Base-by-base conservation (phyloP, 306 rosid genomes). In the Cucurbita argyrosperma region DNA sequence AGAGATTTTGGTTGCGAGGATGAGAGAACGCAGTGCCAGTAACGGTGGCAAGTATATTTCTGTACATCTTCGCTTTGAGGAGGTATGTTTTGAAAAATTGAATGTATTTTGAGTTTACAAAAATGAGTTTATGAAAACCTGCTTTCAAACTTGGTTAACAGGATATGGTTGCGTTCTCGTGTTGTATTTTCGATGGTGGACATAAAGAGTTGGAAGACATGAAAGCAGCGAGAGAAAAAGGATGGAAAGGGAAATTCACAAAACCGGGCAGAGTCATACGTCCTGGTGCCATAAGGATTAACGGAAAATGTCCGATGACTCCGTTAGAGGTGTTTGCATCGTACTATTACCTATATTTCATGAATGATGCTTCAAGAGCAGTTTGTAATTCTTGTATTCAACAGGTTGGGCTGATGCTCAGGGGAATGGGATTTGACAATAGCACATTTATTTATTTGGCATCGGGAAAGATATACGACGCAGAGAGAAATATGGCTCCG, bases 81-180 rank as follows among this genome's bases (percentile, higher is more conserved):
- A 94, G 98, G 98, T 94, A 75, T 60, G 87, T 53, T 42, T 10
- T 40, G n/a, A 16, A 39, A 62, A 51, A 39, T 76, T 52, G 30
- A 58, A 51, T 74, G 75, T 58, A 50, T 74, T 59, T 54, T 76
- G 39, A 35, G 45, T 26, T 26, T 1, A 26, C 26, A 1, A 26
- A 35, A 39, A 72, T 38, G 70, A 75, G 67, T 62, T 61, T 46
- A 51, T 35, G 64, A 78, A 47, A 26, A 30, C 26, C 37, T 35
- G 5, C 19, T 68, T 68, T 14, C 42, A 21, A 12, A 70, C 74
- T 3, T 70, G 46, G 60, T 15, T 78, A 51, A 21, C 66, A 94
- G 99, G 99, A 94, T 81, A 94, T 94, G 99, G 99, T 94, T 78
- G 99, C 99, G 23, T 94, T 94, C 85, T 94, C 99, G 66, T 94